A percentile compares a stretch with the other conserved stretches of the same genome.
These are phyloP conservation scores for Basidiobolus meristosporus DNA, from an alignment of 371 early-diverging fungal species.

Conservation along the genomic window DNA sequence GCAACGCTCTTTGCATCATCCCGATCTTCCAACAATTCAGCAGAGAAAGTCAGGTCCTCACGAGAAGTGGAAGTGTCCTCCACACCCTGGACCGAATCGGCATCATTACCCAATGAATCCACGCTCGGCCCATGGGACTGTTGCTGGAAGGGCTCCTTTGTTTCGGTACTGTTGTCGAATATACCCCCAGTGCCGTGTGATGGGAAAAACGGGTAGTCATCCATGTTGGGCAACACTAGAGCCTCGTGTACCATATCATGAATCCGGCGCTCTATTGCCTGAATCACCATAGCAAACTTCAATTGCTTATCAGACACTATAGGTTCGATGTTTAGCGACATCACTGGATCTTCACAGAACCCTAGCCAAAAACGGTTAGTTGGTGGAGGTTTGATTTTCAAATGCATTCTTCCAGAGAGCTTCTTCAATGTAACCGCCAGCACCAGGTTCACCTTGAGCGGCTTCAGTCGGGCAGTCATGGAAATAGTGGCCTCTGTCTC, in stretches of 20 bases:
- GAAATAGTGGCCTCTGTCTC: conserved; percentile 34
- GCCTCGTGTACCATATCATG: conserved; percentile 62
- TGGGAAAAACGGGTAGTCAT: conserved; percentile 68
- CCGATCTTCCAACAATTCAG: no score
- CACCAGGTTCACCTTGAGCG: conserved; percentile 56
- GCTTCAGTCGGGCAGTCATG: conserved; percentile 24
- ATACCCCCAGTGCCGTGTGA: conserved; percentile 41
- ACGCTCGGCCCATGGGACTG: no score
- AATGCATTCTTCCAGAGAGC: conserved; percentile 51
- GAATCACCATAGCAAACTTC: conserved; percentile 55
- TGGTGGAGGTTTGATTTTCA: conserved; percentile 69
- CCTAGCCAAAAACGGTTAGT: conserved; percentile 82
- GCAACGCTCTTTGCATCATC: no score
- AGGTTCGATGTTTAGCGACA: conserved; percentile 68
- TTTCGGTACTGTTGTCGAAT: not conserved
- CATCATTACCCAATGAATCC: no score
- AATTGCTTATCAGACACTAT: conserved; percentile 70
- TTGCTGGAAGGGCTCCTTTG: no score
- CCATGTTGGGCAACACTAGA: conserved; percentile 79
- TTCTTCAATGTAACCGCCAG: conserved; percentile 45
- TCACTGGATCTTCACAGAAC: conserved; percentile 58
- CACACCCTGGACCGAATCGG: no score
- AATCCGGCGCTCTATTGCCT: conserved; percentile 67
- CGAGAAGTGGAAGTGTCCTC: no score
- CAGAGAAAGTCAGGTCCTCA: no score